Evolutionary conservation across 192 early-diverging fungal species (phyloP), one percentile per base, ranked within the genome.

Genomic region (Chytriomyces sp.): DNA sequence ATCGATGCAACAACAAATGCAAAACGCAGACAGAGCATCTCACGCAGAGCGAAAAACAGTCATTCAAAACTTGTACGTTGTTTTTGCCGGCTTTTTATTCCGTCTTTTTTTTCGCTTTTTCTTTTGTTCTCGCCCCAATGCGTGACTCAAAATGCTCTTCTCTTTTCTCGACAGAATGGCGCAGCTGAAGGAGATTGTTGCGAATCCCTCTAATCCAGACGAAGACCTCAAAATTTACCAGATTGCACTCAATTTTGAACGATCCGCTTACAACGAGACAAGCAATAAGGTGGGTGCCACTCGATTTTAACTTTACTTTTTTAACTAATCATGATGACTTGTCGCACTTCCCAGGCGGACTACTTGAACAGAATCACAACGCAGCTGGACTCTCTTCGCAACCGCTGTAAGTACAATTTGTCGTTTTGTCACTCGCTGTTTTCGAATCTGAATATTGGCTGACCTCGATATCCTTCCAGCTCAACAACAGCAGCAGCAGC

Each of bases 31-130:
- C 23, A 69, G 53, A 26, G 68, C 68, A 50, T 53, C 49, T 43
- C 68, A 69, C 50, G 20, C 23, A 9, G 68, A 69, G 46, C 46
- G 68, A 49, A 69, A 26, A 26, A 69, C 68, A 11, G 68, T 69
- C 11, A 47, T 69, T 45, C 68, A 69, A 26, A 69, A 69, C 68
- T 28, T 69, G 68, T 69, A 59, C 8, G 65, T 57, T 18, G 3
- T 57, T 67, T 23, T 6, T 23, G 35, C 35, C 4, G 35, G 53
- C 53, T 13, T 57, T 57, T 57, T 57, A 0, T 57, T 57, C 16
- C 53, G 13, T 20, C 20, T 57, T 57, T 57, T 53, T 57, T 57
- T 57, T 13, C 53, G 16, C 53, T 57, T 57, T 57, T 57, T 57
- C 53, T 57, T 13, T 57, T 57, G 53, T 20, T 20, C 53, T 20